Conservation (phyloP, 176 grass and related monocot species). For the Rhynchospora pubera region DNA sequence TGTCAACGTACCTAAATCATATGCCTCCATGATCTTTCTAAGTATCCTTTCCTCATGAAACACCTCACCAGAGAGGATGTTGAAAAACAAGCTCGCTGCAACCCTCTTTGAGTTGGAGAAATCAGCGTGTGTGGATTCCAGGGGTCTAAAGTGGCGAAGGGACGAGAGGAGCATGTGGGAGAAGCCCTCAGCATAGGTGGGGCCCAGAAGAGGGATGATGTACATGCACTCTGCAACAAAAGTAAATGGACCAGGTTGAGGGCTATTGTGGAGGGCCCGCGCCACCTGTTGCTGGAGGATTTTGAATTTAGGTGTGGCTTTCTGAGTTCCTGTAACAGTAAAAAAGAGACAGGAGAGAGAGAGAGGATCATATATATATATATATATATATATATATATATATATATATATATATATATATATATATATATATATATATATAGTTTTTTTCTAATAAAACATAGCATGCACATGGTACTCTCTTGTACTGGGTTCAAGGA, state of each 20-base stretch:
- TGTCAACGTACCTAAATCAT: constrained; percentile 40
- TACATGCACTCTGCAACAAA: constrained; percentile 88
- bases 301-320: constrained; percentile 81
- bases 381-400: too few relatives aligned
- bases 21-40: constrained; percentile 74
- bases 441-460: background rate
- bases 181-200: constrained; percentile 69
- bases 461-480: background rate
- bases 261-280: constrained; percentile 54
- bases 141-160: constrained; percentile 55
- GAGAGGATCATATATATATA: background rate
- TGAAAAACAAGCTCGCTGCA: constrained; percentile 44
- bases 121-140: constrained; percentile 42
- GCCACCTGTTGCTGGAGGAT: constrained; percentile 63
- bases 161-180: constrained; percentile 84
- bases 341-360: background rate
- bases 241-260: constrained; percentile 87
- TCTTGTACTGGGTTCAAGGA: background rate
- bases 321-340: constrained; percentile 51
- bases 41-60: constrained; percentile 72
- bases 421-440: too few relatives aligned
- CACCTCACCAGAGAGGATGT: constrained; percentile 60
- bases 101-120: constrained; percentile 70
- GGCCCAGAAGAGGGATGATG: constrained; percentile 64
- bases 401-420: too few relatives aligned